These are phyloP conservation scores for Adansonia gregorii DNA, from an alignment of 441 rosid species.

Conservation along the genomic window DNA sequence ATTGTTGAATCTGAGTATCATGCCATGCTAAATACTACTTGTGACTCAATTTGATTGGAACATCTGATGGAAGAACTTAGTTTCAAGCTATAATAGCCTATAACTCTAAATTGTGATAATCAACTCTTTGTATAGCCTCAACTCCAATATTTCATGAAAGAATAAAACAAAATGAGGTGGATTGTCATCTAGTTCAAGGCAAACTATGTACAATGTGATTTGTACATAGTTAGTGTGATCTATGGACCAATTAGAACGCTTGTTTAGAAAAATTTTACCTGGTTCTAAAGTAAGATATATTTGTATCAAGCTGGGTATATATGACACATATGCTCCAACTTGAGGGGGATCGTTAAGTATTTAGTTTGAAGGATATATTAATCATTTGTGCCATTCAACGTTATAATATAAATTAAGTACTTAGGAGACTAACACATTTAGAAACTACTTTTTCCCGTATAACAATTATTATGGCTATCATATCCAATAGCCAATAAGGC, in stretches of 20 bases:
- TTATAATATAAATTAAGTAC: background rate
- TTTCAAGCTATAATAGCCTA: background rate
- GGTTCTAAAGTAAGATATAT: background rate
- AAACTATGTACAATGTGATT: background rate
- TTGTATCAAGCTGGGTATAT: background rate
- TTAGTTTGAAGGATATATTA: constrained; percentile 9
- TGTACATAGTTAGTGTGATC: background rate
- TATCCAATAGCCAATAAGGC: background rate
- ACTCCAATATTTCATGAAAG: constrained; percentile 4
- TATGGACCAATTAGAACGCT: constrained; percentile 2
- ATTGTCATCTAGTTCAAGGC: background rate
- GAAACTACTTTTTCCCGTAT: background rate
- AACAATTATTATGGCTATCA: background rate
- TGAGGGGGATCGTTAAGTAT: background rate
- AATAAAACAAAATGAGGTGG: background rate
- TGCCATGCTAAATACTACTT: background rate
- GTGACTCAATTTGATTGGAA: background rate
- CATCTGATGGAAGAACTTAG: background rate
- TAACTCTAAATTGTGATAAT: background rate
- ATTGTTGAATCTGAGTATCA: background rate
- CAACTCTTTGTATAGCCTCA: background rate
- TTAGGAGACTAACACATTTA: background rate
- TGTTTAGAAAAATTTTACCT: background rate
- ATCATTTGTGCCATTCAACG: background rate
- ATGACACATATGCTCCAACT: background rate